Conservation (phyloP, 768 basidiomycete genomes). For the Kwoniella bestiolae region DNA sequence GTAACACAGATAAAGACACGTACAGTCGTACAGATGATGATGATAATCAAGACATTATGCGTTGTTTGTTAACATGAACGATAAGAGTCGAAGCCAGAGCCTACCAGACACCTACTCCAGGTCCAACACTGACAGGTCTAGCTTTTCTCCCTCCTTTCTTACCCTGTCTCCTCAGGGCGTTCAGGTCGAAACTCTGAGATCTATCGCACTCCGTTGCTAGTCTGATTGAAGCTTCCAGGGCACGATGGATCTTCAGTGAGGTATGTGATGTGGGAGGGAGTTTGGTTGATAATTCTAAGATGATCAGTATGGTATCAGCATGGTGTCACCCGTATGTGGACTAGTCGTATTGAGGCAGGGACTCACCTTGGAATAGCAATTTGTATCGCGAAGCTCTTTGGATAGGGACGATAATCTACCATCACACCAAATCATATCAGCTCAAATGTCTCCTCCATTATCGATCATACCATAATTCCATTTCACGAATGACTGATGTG, state of each 20-base stretch:
- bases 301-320: not conserved
- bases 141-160: conserved; percentile 17
- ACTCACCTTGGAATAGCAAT: conserved; percentile 41
- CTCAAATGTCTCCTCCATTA: too few species aligned
- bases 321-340: not conserved
- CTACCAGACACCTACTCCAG: conserved; percentile 4
- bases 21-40: too few species aligned
- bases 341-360: not conserved
- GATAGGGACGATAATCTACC: conserved; percentile 43
- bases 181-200: conserved; percentile 34
- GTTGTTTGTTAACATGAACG: too few species aligned
- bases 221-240: conserved; percentile 30
- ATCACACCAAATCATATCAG: too few species aligned
- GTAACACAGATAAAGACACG: too few species aligned
- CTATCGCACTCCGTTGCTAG: conserved; percentile 32
- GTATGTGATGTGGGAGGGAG: conserved; percentile 14
- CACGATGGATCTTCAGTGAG: conserved; percentile 13
- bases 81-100: too few species aligned
- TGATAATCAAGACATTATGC: too few species aligned
- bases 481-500: too few species aligned
- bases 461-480: too few species aligned
- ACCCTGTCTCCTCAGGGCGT: conserved; percentile 22
- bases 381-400: conserved; percentile 42
- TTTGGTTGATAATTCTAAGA: conserved; percentile 30
- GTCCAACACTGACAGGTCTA: conserved; percentile 18